Conservation (phyloP, 768 basidiomycete species). For the Hydnomerulius pinastri region DNA sequence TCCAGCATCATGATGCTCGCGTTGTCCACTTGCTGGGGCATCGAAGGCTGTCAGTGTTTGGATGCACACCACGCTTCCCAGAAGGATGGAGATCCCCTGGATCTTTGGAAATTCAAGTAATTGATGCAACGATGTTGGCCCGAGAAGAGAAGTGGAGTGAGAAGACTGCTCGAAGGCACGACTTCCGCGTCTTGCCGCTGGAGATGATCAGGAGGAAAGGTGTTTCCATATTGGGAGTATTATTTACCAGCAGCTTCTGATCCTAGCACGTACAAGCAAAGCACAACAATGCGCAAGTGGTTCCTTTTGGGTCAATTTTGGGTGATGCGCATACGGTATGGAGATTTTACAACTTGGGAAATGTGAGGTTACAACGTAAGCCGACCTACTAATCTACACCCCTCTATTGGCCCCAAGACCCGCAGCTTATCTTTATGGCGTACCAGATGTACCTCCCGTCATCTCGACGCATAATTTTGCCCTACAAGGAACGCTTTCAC, state of each 20-base stretch:
- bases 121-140: neutral
- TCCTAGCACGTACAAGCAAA: conserved; percentile 30
- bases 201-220: conserved; percentile 2
- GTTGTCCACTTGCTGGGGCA: conserved; percentile 52
- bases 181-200: conserved; percentile 2
- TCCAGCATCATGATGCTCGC: conserved; percentile 48
- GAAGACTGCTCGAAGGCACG: neutral
- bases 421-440: too few relatives aligned
- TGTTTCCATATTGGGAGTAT: conserved; percentile 13
- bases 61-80: too few relatives aligned
- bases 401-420: too few relatives aligned
- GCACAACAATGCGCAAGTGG: conserved; percentile 8
- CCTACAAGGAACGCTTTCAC: too few relatives aligned
- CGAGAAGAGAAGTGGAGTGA: neutral
- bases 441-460: too few relatives aligned
- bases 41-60: conserved; percentile 18
- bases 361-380: too few relatives aligned
- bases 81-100: neutral
- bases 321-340: too few relatives aligned
- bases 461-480: too few relatives aligned
- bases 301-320: too few relatives aligned
- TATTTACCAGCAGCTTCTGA: conserved; percentile 29
- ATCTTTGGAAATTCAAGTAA: conserved; percentile 2
- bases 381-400: too few relatives aligned
- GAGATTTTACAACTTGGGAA: too few relatives aligned